A percentile compares a stretch with the other conserved stretches of the same genome.
Conservation (phyloP, 2,329 filamentous ascomycete genomes). For the Clarireedia sp. region DNA sequence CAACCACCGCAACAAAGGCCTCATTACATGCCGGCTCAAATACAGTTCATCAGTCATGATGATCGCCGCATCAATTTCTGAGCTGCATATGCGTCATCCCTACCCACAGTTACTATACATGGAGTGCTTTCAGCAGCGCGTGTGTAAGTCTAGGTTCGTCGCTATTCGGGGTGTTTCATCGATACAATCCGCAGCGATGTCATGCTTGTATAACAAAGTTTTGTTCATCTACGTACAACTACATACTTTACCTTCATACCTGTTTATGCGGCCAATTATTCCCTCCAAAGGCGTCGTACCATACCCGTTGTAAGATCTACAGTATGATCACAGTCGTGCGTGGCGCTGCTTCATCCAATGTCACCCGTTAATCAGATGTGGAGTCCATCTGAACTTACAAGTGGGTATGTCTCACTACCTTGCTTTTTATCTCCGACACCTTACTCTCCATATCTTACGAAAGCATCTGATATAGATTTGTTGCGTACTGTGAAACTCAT, state of each 20-base stretch:
- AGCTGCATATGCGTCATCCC: neutral
- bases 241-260: neutral
- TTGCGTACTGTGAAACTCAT: neutral
- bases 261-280: neutral
- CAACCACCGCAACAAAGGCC: neutral
- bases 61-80: neutral
- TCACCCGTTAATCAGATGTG: slow-evolving; percentile 1
- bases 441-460: slow-evolving; percentile 1
- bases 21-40: neutral
- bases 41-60: neutral
- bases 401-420: slow-evolving; percentile 2
- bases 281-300: neutral
- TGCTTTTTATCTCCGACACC: neutral
- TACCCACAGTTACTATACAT: neutral
- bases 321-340: neutral
- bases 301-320: slow-evolving; percentile 6
- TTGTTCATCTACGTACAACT: neutral
- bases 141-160: neutral
- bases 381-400: slow-evolving; percentile 5
- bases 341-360: slow-evolving; percentile 5
- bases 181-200: neutral
- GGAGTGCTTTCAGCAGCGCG: too few species aligned
- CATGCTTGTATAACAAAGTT: neutral
- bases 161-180: slow-evolving; percentile 1
- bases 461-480: neutral